Evolutionary conservation across 225 moss, liverwort and hornwort species (phyloP).

Genomic region (Ulota crispa): DNA sequence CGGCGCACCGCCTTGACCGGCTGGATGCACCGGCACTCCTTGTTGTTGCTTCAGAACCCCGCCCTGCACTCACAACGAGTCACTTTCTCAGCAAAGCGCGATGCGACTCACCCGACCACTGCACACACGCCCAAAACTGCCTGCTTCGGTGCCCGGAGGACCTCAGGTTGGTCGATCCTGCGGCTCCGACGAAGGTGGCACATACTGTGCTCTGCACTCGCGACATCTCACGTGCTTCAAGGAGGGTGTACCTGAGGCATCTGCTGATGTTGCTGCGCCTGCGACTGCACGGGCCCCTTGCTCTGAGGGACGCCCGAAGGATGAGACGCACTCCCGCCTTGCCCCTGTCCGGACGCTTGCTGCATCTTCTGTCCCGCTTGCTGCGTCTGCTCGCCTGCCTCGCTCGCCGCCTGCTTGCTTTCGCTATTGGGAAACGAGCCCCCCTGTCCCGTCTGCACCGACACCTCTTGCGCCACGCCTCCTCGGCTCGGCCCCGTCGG

Average conservation of each 20-base stretch:
- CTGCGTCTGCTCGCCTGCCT: slow-evolving; percentile 29
- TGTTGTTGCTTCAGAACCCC: slow-evolving; percentile 31
- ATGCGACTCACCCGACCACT: background rate
- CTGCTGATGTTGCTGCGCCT: slow-evolving; percentile 36
- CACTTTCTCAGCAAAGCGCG: background rate
- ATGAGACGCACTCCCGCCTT: slow-evolving; percentile 28
- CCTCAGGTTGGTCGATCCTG: background rate
- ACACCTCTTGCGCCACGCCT: slow-evolving; percentile 29
- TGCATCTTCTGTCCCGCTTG: slow-evolving; percentile 29
- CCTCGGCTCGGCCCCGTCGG: slow-evolving; percentile 29
- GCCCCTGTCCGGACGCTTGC: slow-evolving; percentile 24
- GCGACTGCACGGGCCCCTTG: slow-evolving; percentile 36
- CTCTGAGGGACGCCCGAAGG: slow-evolving; percentile 10
- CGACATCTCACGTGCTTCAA: background rate
- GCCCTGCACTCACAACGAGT: slow-evolving; percentile 8
- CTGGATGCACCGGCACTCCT: slow-evolving; percentile 6
- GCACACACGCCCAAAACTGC: background rate
- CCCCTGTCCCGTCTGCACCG: slow-evolving; percentile 27
- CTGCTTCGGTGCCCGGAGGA: background rate
- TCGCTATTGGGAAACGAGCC: slow-evolving; percentile 3
- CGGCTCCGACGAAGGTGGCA: background rate
- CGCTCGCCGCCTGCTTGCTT: slow-evolving; percentile 19
- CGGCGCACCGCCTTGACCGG: slow-evolving; percentile 3
- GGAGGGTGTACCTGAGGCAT: slow-evolving; percentile 24
- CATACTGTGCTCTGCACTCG: background rate